A percentile compares a stretch with the other conserved stretches of the same genome.
phyloP scores from a whole-genome alignment of 2,329 filamentous ascomycete genomes.

The Colletotrichum musicola region DNA sequence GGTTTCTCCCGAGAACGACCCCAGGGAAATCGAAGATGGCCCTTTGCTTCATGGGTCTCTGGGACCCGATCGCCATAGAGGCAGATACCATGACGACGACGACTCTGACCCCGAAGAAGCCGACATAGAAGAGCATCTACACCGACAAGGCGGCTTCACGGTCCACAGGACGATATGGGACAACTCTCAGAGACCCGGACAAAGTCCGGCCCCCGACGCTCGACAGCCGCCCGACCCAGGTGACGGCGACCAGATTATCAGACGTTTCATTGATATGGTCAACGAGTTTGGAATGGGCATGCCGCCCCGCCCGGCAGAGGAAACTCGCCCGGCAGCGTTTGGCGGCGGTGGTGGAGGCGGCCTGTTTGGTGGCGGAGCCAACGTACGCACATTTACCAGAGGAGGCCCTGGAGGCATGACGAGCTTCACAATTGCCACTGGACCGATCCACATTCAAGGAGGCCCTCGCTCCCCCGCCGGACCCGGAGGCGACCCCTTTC shows the following conservation, averaged over 20 bases:
- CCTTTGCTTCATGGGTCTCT: constrained; percentile 31
- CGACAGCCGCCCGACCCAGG: constrained; percentile 41
- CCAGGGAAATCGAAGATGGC: constrained; percentile 59
- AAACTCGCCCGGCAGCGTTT: constrained; percentile 35
- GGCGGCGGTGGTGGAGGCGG: constrained; percentile 30
- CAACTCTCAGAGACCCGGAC: constrained; percentile 26
- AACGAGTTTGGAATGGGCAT: constrained; percentile 49
- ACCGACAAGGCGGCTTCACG: constrained; percentile 54
- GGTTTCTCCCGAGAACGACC: constrained; percentile 72
- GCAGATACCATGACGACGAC: constrained; percentile 48
- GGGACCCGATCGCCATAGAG: constrained; percentile 38
- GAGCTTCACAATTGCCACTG: constrained; percentile 63
- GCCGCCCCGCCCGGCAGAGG: constrained; percentile 26
- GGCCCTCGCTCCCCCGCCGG: constrained; percentile 31
- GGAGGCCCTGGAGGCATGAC: constrained; percentile 55
- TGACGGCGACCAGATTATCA: constrained; percentile 53
- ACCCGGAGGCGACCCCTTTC: constrained; percentile 56
- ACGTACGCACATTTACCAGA: constrained; percentile 55
- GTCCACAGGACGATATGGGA: constrained; percentile 52
- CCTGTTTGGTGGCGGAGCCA: constrained; percentile 44
- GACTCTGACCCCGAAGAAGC: constrained; percentile 71
- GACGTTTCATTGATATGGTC: constrained; percentile 60
- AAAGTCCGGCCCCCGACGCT: constrained; percentile 9
- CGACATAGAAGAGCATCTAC: constrained; percentile 67
- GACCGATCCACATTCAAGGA: constrained; percentile 45